phyloP scores from a whole-genome alignment of 192 early-diverging fungal genomes.

The Backusella morwellensis region DNA sequence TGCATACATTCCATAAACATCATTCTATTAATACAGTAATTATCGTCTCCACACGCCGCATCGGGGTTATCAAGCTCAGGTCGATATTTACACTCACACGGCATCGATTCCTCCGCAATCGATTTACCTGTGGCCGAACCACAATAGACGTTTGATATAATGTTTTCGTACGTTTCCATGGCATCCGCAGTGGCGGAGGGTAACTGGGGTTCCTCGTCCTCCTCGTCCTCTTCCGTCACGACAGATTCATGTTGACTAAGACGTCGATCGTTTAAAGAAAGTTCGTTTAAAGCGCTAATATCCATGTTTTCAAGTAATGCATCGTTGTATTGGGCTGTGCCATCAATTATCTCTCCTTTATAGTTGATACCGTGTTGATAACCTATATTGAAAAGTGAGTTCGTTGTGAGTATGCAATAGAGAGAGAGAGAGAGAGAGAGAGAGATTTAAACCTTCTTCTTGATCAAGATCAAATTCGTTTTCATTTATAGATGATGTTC shows the following conservation, averaged over 20 bases:
- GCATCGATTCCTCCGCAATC: conserved; percentile 65
- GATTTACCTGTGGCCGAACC: conserved; percentile 69
- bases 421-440: too few relatives aligned
- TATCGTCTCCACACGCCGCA: conserved; percentile 84
- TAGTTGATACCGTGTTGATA: background rate
- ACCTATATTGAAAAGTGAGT: background rate
- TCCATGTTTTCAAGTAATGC: background rate
- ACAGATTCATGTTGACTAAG: background rate
- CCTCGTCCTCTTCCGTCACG: background rate
- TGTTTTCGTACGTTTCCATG: conserved; percentile 60
- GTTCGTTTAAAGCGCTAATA: background rate
- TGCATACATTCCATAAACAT: conserved; percentile 89
- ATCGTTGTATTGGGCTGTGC: background rate
- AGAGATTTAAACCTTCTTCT: background rate
- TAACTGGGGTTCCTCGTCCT: background rate
- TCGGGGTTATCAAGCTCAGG: conserved; percentile 56
- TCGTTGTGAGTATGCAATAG: too few relatives aligned
- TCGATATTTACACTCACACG: conserved; percentile 76
- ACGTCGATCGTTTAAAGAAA: background rate
- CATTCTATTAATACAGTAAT: conserved; percentile 90
- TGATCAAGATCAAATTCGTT: background rate
- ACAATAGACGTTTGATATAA: conserved; percentile 68
- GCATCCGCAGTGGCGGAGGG: conserved; percentile 52
- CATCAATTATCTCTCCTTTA: background rate
- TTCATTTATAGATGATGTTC: conserved; percentile 4